Evolutionary conservation across 192 early-diverging fungal genomes (phyloP).

Genomic region (Coemansia sp.): DNA sequence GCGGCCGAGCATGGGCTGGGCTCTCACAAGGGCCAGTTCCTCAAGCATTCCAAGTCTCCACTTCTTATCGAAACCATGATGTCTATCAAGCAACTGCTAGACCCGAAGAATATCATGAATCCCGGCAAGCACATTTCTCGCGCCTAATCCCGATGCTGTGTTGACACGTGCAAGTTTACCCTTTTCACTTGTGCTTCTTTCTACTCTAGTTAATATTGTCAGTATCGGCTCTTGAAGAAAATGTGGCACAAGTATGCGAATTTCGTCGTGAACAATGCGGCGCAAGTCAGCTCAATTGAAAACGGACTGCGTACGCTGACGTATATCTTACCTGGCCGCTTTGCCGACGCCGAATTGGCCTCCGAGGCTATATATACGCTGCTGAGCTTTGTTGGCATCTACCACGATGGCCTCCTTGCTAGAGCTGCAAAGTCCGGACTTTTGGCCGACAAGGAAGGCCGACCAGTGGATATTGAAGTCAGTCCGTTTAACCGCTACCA

Average conservation of each 20-base stretch:
- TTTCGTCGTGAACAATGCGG: slow-evolving; percentile 84
- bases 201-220: background rate
- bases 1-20: slow-evolving; percentile 92
- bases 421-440: slow-evolving; percentile 40
- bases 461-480: slow-evolving; percentile 15
- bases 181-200: background rate
- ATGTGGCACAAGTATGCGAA: slow-evolving; percentile 74
- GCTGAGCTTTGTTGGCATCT: slow-evolving; percentile 77
- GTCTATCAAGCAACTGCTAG: slow-evolving; percentile 78
- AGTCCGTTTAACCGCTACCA: slow-evolving; percentile 75
- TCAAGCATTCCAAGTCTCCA: slow-evolving; percentile 83
- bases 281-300: slow-evolving; percentile 87
- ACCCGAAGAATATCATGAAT: slow-evolving; percentile 95
- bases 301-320: slow-evolving; percentile 81
- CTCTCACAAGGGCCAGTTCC: slow-evolving; percentile 66
- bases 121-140: slow-evolving; percentile 67
- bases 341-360: slow-evolving; percentile 88
- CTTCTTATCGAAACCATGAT: slow-evolving; percentile 86
- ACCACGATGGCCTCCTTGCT: slow-evolving; percentile 78
- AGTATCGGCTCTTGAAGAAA: background rate
- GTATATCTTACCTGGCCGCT: slow-evolving; percentile 91
- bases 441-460: slow-evolving; percentile 33
- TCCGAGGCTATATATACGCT: slow-evolving; percentile 84
- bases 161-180: slow-evolving; percentile 10
- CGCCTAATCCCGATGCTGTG: slow-evolving; percentile 4